Base-by-base conservation (phyloP, 2,329 filamentous ascomycete species). In the Curvularia hawaiiensis region DNA sequence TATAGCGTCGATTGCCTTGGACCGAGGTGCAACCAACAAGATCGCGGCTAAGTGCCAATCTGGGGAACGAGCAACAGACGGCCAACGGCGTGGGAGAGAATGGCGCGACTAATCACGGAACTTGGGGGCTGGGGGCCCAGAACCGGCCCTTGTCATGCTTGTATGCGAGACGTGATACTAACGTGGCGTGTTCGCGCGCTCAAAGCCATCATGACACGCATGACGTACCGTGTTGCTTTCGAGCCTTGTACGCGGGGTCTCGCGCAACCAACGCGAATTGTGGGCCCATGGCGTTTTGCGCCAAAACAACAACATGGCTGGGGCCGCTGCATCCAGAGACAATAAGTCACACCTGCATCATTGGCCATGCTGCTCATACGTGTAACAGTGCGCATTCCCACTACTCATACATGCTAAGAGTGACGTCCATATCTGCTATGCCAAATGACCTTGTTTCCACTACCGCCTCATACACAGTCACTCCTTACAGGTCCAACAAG, bases 351-450 rank as follows among this genome's bases (percentile, higher is more conserved):
- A 7, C 33, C 16, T n/a, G 5, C 31, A 52, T 31, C 18, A 45
- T 56, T 56, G 39, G 38, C 56, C 43, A 56, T 60, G 60, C 44
- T 59, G 62, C 65, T 69, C 63, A 52, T 58, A 62, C 59, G 60
- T 58, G 54, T 50, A 59, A 54, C 49, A 56, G 49, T 47, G 56
- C 56, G 61, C 61, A 50, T 52, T 45, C 43, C 56, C 52, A 57
- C 64, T 70, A 71, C 59, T 70, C 64, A 57, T 70, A 68, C 69
- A 71, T 54, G 51, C 46, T 47, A 50, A 49, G 38, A 53, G 51
- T 35, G 30, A 40, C n/a, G 45, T 48, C 50, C 62, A 44, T 44
- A 56, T 55, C 50, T 49, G 31, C 53, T 52, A 43, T 54, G 45
- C 51, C 40, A 50, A 44, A 55, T 56, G 45, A 40, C 41, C 49